These are phyloP conservation scores for Globisporangium heterothallicum DNA, from an alignment of 352 stramenopile genomes.

Conservation along the genomic window DNA sequence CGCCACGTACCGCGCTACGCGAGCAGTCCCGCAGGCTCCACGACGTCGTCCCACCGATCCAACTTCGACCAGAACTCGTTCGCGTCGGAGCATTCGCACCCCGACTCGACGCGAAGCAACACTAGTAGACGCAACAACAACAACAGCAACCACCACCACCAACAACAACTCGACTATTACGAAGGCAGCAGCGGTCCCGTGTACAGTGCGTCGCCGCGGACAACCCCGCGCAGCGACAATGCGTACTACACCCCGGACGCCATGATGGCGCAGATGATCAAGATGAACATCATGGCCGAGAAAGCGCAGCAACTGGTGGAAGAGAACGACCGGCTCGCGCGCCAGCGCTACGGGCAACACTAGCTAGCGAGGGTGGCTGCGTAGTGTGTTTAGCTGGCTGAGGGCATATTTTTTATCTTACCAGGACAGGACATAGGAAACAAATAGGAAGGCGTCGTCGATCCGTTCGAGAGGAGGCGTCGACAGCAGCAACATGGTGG, in stretches of 20 bases:
- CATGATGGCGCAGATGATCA: slow-evolving; percentile 66
- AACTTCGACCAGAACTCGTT: neutral
- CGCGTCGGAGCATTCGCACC: neutral
- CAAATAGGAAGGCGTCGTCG: too few species aligned
- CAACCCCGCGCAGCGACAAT: neutral
- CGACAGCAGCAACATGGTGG: too few species aligned
- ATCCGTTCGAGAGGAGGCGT: slow-evolving; percentile 6
- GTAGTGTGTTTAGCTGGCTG: neutral
- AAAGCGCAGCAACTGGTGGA: slow-evolving; percentile 55
- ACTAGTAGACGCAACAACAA: slow-evolving; percentile 11
- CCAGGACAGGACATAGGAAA: too few species aligned
- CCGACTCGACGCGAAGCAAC: slow-evolving; percentile 4
- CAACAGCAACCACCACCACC: slow-evolving; percentile 8
- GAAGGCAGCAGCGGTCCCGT: neutral
- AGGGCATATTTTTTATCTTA: neutral
- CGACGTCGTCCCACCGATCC: neutral
- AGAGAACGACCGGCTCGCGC: slow-evolving; percentile 51
- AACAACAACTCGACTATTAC: slow-evolving; percentile 4
- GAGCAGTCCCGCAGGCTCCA: slow-evolving; percentile 2
- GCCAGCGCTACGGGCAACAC: slow-evolving; percentile 25
- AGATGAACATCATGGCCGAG: slow-evolving; percentile 75
- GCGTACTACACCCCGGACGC: slow-evolving; percentile 30
- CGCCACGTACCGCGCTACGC: slow-evolving; percentile 11
- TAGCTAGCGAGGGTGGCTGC: neutral
- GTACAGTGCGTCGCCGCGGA: slow-evolving; percentile 3